A percentile compares a stretch with the other conserved stretches of the same genome.
phyloP scores from a whole-genome alignment of 257 asterid species.

The Nemophila menziesii region DNA sequence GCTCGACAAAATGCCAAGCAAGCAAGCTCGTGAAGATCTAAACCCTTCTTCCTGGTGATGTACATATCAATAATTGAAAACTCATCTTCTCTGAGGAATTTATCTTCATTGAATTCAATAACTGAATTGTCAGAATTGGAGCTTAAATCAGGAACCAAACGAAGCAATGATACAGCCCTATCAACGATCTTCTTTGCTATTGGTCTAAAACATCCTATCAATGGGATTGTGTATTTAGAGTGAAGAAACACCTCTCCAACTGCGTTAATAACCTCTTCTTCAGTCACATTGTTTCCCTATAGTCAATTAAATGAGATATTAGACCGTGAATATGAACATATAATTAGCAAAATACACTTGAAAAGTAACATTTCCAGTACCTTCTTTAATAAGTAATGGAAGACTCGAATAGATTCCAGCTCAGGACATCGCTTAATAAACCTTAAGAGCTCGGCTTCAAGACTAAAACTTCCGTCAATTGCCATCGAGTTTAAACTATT shows the following conservation, averaged over 20 bases:
- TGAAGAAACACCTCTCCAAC: slow-evolving; percentile 62
- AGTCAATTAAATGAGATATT: no score
- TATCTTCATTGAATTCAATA: slow-evolving; percentile 37
- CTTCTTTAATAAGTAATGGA: no score
- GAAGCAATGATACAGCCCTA: slow-evolving; percentile 47
- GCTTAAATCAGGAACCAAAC: slow-evolving; percentile 42
- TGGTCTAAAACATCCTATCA: slow-evolving; percentile 78
- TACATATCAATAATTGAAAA: slow-evolving; percentile 40
- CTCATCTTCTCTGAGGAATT: slow-evolving; percentile 37
- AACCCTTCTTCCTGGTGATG: slow-evolving; percentile 38
- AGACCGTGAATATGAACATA: no score
- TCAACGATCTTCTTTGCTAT: slow-evolving; percentile 49
- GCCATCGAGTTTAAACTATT: no score
- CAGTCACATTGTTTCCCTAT: slow-evolving; percentile 52
- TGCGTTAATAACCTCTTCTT: slow-evolving; percentile 59
- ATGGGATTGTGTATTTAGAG: slow-evolving; percentile 66
- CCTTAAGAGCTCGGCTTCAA: no score
- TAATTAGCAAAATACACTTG: no score
- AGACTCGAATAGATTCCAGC: no score
- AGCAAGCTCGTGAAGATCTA: slow-evolving; percentile 78
- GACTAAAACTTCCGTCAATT: no score
- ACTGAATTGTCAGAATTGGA: slow-evolving; percentile 25
- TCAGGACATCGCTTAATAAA: no score
- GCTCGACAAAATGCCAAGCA: slow-evolving; percentile 77
- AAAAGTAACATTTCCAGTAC: no score